Percentiles rank a stretch among this genome's conserved stretches.
Evolutionary conservation across 129 eudicot species (phyloP).

Genomic region (Flaveria robusta): DNA sequence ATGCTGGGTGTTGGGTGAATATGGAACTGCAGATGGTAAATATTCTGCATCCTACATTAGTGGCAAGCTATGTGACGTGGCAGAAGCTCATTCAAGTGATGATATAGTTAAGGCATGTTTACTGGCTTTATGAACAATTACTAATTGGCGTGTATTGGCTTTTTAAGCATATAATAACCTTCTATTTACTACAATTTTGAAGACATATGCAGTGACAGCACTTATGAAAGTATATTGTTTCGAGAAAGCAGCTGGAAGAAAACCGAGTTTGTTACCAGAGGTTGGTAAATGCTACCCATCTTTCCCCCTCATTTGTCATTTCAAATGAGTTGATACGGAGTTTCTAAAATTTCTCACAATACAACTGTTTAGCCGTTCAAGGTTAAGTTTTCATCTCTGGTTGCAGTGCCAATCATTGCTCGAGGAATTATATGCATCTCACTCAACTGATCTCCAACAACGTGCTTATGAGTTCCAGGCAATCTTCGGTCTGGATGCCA

Average conservation of each 20-base stretch:
- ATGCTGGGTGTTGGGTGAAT: conserved; percentile 99
- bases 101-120: conserved; percentile 79
- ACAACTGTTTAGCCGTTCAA: not conserved
- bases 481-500: conserved; percentile 61
- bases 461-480: conserved; percentile 97
- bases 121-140: not conserved
- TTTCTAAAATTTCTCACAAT: not conserved
- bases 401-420: conserved; percentile 86
- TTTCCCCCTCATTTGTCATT: not conserved
- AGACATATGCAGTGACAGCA: conserved; percentile 95
- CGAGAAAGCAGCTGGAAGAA: conserved; percentile 93
- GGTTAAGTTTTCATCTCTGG: not conserved
- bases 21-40: conserved; percentile 93
- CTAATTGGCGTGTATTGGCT: conserved; percentile 1
- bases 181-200: conserved; percentile 27
- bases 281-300: conserved; percentile 41
- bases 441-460: conserved; percentile 96
- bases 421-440: conserved; percentile 84
- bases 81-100: conserved; percentile 95
- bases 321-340: not conserved
- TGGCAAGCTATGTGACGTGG: conserved; percentile 93
- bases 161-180: not conserved
- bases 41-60: conserved; percentile 91
- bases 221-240: conserved; percentile 86
- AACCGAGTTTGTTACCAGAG: conserved; percentile 87